Percentiles rank a stretch among this genome's conserved stretches.
These are phyloP conservation scores for Pyrus bretschneideri DNA, from an alignment of 306 rosid genomes.

Conservation along the genomic window DNA sequence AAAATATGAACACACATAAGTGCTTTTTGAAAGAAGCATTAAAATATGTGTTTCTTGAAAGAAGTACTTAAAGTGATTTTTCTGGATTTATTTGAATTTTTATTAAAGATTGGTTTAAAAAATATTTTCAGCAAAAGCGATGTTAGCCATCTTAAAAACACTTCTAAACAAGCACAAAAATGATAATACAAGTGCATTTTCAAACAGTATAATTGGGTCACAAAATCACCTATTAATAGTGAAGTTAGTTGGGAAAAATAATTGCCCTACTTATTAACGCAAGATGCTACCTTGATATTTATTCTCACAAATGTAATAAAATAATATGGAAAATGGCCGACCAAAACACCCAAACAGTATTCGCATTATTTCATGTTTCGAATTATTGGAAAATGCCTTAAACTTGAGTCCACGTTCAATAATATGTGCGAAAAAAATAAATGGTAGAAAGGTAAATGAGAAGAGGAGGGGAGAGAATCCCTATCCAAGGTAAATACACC, in stretches of 20 bases:
- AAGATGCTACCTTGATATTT: neutral
- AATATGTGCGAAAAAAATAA: slow-evolving; percentile 4
- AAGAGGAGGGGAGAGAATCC: too few relatives aligned
- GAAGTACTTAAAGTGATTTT: too few relatives aligned
- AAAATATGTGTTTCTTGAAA: too few relatives aligned
- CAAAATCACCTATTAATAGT: neutral
- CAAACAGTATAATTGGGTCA: neutral
- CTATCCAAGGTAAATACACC: neutral
- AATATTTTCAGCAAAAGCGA: too few relatives aligned
- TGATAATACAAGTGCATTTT: neutral
- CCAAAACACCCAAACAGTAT: neutral
- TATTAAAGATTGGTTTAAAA: too few relatives aligned
- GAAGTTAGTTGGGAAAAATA: neutral
- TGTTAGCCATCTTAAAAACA: too few relatives aligned
- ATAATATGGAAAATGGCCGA: neutral
- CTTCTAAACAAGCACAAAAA: too few relatives aligned
- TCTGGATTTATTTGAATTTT: too few relatives aligned
- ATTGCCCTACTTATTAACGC: neutral
- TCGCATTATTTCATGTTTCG: neutral
- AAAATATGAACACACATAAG: too few relatives aligned
- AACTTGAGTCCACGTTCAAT: neutral
- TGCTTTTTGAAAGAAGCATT: too few relatives aligned
- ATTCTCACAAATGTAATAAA: neutral
- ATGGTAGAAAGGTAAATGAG: neutral
- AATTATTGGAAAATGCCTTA: neutral